phyloP scores from a whole-genome alignment of 495 filamentous ascomycete species.

The Parathielavia appendiculata region DNA sequence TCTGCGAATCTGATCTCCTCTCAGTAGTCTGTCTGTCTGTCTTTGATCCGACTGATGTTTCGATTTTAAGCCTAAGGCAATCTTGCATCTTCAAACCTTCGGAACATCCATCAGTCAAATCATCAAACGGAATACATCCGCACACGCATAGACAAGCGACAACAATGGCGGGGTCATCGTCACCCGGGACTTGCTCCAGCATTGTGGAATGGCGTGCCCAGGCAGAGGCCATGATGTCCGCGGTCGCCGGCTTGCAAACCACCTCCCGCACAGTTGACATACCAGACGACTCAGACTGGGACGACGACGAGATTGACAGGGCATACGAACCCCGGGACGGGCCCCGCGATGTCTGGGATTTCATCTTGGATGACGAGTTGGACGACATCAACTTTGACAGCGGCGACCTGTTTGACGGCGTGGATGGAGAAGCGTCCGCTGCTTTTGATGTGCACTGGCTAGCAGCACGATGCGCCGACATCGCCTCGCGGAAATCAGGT shows the following conservation, averaged over 20 bases:
- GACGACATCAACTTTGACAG: conserved; percentile 47
- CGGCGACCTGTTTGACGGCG: conserved; percentile 39
- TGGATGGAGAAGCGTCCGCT: conserved; percentile 17
- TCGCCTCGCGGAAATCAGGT: conserved; percentile 56
- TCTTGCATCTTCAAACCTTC: too few species aligned
- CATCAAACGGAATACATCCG: too few species aligned
- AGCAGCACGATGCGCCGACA: conserved; percentile 52
- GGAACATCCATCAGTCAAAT: too few species aligned
- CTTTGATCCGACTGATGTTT: too few species aligned
- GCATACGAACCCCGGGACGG: conserved; percentile 57
- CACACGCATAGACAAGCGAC: not conserved
- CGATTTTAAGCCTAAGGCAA: too few species aligned
- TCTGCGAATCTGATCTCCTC: not conserved
- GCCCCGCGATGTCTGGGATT: conserved; percentile 83
- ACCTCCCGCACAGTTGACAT: not conserved
- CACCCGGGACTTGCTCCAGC: conserved; percentile 2
- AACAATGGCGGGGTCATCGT: conserved; percentile 16
- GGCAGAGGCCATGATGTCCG: conserved; percentile 44
- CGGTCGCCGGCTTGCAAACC: conserved; percentile 33
- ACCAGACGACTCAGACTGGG: conserved; percentile 23
- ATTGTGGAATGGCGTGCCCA: conserved; percentile 41
- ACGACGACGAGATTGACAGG: conserved; percentile 53
- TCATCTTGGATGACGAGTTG: conserved; percentile 67
- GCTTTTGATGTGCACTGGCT: conserved; percentile 58
- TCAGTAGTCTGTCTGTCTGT: too few species aligned